Base-by-base conservation (phyloP, 2,329 filamentous ascomycete genomes). In the Alternaria burnsii region DNA sequence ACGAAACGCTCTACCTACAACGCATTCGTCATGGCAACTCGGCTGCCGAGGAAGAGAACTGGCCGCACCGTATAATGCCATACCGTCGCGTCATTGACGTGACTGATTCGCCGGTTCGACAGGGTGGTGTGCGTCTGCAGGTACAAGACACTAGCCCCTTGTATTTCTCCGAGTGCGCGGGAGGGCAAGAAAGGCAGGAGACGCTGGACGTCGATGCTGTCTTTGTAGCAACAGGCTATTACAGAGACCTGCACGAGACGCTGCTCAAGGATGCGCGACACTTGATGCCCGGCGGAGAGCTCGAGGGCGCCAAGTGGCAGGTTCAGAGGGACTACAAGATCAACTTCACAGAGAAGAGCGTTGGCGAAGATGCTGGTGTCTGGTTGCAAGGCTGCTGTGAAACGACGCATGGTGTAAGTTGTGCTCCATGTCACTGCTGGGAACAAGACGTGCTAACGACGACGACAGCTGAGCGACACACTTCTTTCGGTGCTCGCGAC, bases 341-440 rank as follows among this genome's bases (percentile, higher is more conserved):
- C 50, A 82, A 89, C 59, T 93, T 96, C 75, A 84, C 86, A 50
- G 81, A 86, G 1, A 89, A 86, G 30, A 84, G 86, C 48, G 90
- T 98, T 34, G 85, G 88, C n/a, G 75, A 84, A 0, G 87, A 89
- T 44, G 90, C 92, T 14, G 94, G 94, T 4, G 84, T 98, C 59
- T 98, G 92, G 90, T 83, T 98, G 70, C 95, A 98, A 78, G 94
- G 94, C 32, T 97, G 94, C 82, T 96, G 93, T 76, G 94, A 98
- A 82, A 88, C 85, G 63, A 97, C 93, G 34, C 94, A 98, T 78
- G 94, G 94, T 61, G 91, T 94, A 86, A 88, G 91, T 88, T 42
- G 32, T 52, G 10, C 40, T 22, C 30, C 55, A 46, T 32, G 28
- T 22, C 28, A 50, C 42, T 36, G 16, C 32, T 3, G 38, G 40